These are phyloP conservation scores for Tuber borchii DNA, from an alignment of 495 filamentous ascomycete genomes.

Conservation along the genomic window DNA sequence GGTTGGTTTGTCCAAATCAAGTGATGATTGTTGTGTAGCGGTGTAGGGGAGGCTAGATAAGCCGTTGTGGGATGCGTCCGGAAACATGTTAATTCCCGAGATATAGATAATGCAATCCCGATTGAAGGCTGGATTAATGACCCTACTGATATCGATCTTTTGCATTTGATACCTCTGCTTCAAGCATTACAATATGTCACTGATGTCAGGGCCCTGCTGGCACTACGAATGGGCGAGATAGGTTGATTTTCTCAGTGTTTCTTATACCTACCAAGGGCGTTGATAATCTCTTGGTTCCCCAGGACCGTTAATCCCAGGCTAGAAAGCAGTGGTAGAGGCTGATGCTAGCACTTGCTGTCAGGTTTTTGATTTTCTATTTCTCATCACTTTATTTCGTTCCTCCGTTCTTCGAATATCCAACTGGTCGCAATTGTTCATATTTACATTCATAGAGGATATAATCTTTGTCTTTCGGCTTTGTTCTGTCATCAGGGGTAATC, in stretches of 20 bases:
- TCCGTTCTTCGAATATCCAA: neutral
- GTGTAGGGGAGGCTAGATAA: neutral
- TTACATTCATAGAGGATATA: conserved; percentile 4
- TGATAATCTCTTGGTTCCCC: neutral
- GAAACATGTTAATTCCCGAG: conserved; percentile 15
- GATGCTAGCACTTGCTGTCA: neutral
- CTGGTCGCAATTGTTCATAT: conserved; percentile 1
- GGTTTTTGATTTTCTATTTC: neutral
- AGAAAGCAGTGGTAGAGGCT: neutral
- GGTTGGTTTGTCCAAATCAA: conserved; percentile 50
- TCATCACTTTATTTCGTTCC: neutral
- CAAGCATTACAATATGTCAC: conserved; percentile 94
- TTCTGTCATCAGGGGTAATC: neutral
- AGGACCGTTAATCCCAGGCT: neutral
- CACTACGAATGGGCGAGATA: conserved; percentile 72
- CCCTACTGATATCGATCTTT: conserved; percentile 80
- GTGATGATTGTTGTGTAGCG: neutral
- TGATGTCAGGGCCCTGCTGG: conserved; percentile 83
- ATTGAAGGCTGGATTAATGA: conserved; percentile 92
- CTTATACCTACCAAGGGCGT: neutral
- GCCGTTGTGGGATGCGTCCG: neutral
- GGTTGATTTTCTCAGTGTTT: neutral
- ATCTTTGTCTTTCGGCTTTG: neutral
- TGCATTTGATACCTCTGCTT: conserved; percentile 86
- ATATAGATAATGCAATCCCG: conserved; percentile 81